A percentile compares a stretch with the other conserved stretches of the same genome.
Conservation (phyloP, 495 filamentous ascomycete genomes). For the Haplographium delicatum region DNA sequence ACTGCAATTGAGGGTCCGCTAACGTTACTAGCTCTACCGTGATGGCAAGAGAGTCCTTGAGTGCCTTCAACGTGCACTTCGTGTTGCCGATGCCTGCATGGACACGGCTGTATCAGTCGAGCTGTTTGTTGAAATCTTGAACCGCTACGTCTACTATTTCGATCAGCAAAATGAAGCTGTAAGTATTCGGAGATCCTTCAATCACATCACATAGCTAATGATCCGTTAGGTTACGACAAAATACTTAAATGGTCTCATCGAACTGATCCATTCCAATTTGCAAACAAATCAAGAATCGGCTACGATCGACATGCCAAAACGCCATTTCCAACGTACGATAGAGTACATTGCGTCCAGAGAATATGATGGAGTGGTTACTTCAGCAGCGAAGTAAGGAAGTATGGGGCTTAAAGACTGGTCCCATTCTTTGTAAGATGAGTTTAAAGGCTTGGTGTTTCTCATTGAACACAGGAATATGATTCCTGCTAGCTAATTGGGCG, state of each 20-base stretch:
- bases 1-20: slow-evolving; percentile 1
- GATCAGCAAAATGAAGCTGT: slow-evolving; percentile 98
- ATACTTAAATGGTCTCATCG: slow-evolving; percentile 96
- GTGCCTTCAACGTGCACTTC: slow-evolving; percentile 89
- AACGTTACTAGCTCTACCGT: slow-evolving; percentile 70
- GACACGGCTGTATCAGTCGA: slow-evolving; percentile 97
- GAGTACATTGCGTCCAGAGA: slow-evolving; percentile 88
- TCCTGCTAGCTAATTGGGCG: neutral
- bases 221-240: slow-evolving; percentile 77
- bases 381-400: slow-evolving; percentile 21
- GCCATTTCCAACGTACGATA: slow-evolving; percentile 89
- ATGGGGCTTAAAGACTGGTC: neutral
- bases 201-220: slow-evolving; percentile 15
- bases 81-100: slow-evolving; percentile 98
- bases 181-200: slow-evolving; percentile 32
- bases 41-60: slow-evolving; percentile 96
- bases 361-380: slow-evolving; percentile 73
- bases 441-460: slow-evolving; percentile 8
- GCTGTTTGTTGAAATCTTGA: slow-evolving; percentile 95
- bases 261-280: slow-evolving; percentile 95
- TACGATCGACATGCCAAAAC: slow-evolving; percentile 74
- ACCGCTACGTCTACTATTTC: slow-evolving; percentile 98
- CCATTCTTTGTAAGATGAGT: slow-evolving; percentile 17
- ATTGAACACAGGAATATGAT: neutral
- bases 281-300: slow-evolving; percentile 77